These are phyloP conservation scores for Moricandia arvensis DNA, from an alignment of 345 rosid species.

Conservation along the genomic window DNA sequence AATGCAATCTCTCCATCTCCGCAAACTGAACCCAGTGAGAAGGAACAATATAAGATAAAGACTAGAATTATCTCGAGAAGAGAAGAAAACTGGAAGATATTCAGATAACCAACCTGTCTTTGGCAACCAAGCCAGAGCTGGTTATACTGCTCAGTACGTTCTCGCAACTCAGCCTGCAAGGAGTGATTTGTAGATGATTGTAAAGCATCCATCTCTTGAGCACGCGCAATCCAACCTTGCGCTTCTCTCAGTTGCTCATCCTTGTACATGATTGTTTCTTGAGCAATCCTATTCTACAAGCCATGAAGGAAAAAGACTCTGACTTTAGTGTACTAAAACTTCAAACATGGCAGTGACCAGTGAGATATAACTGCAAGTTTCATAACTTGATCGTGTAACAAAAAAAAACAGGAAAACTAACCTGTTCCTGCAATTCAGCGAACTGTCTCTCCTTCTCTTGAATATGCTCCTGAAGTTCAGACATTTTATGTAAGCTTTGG, in stretches of 20 bases:
- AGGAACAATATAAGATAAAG: constrained; percentile 23
- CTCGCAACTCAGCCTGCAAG: constrained; percentile 76
- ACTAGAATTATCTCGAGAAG: constrained; percentile 1
- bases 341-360: neutral
- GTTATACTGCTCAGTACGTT: constrained; percentile 80
- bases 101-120: constrained; percentile 69
- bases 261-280: constrained; percentile 74
- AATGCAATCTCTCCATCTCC: constrained; percentile 87
- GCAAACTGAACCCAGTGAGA: constrained; percentile 55
- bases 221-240: constrained; percentile 77
- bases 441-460: constrained; percentile 91
- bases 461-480: constrained; percentile 81
- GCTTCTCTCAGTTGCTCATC: constrained; percentile 86
- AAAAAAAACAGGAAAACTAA: constrained; percentile 30
- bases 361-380: neutral
- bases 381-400: neutral
- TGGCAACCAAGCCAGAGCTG: constrained; percentile 95
- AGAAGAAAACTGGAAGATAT: constrained; percentile 3
- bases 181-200: constrained; percentile 72
- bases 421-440: constrained; percentile 92
- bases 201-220: constrained; percentile 84
- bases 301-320: constrained; percentile 23
- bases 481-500: constrained; percentile 74
- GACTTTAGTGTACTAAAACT: neutral
- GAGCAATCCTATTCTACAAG: constrained; percentile 85